phyloP scores from a whole-genome alignment of 2,329 filamentous ascomycete genomes.

The Fusarium sp. region DNA sequence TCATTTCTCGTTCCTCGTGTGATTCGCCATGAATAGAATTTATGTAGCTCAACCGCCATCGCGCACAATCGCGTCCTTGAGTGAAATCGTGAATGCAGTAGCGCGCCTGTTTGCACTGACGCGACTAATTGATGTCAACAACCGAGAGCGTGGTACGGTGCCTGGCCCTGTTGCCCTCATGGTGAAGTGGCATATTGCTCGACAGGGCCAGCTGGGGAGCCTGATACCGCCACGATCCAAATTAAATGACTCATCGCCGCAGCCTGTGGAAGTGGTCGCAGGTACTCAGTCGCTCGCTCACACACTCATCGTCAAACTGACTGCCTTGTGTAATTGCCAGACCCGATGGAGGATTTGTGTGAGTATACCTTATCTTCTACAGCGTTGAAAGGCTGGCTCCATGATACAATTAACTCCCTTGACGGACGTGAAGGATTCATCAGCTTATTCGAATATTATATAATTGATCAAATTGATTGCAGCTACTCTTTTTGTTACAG shows the following conservation, averaged over 20 bases:
- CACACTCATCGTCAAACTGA: neutral
- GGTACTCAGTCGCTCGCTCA: neutral
- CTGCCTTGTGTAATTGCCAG: neutral
- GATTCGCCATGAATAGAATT: neutral
- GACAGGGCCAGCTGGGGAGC: neutral
- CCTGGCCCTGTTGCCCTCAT: no score
- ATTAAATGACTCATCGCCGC: neutral
- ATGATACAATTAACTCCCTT: neutral
- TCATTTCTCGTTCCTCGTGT: slow-evolving; percentile 12
- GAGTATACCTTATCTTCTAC: neutral
- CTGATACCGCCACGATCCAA: neutral
- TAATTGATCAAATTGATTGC: slow-evolving; percentile 27
- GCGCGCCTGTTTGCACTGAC: accelerated
- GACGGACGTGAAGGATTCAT: neutral
- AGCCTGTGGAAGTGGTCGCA: neutral
- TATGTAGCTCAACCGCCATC: neutral
- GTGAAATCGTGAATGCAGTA: accelerated
- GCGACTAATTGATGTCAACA: neutral
- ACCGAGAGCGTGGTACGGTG: neutral
- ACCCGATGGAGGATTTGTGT: neutral
- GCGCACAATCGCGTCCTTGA: accelerated
- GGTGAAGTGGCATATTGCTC: neutral
- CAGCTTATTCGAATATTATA: slow-evolving; percentile 3
- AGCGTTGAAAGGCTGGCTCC: neutral
- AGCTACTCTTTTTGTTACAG: slow-evolving; percentile 40